Evolutionary conservation across 306 rosid genomes (phyloP).

Genomic region (Vachellia collinsii): DNA sequence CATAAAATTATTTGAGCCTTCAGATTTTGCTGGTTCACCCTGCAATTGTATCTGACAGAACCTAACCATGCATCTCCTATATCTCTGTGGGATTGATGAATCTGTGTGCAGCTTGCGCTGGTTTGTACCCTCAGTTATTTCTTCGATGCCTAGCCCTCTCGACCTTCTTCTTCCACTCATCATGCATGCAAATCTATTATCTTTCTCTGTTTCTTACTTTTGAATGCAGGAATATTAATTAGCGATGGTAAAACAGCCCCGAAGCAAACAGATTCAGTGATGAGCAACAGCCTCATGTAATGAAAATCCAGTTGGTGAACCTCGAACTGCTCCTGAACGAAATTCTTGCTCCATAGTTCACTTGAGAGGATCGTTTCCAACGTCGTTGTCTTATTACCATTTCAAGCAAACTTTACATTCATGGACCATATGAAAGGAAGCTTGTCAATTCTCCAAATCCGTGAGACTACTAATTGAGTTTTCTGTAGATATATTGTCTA

Average conservation of each 20-base stretch:
- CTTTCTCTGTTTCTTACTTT: neutral
- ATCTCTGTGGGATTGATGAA: too few species aligned
- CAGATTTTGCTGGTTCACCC: neutral
- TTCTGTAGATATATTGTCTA: neutral
- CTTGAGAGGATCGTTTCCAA: too few species aligned
- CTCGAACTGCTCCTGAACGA: slow-evolving; percentile 40
- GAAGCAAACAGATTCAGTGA: slow-evolving; percentile 53
- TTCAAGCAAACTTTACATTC: neutral
- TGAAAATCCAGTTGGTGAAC: slow-evolving; percentile 45
- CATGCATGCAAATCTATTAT: neutral
- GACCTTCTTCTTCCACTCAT: neutral
- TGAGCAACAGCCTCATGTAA: slow-evolving; percentile 37
- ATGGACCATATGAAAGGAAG: neutral
- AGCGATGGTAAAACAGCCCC: slow-evolving; percentile 50
- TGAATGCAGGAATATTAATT: slow-evolving; percentile 58
- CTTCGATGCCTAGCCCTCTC: too few species aligned
- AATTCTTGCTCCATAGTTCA: neutral
- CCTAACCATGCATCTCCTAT: neutral
- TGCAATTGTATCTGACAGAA: too few species aligned
- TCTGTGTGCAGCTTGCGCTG: too few species aligned
- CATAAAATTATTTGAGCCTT: neutral
- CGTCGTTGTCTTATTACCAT: neutral
- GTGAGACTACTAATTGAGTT: neutral
- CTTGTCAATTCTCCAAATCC: neutral
- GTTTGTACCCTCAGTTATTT: too few species aligned